Evolutionary conservation across 2,329 filamentous ascomycete species (phyloP).

Genomic region (Fusarium sp.): DNA sequence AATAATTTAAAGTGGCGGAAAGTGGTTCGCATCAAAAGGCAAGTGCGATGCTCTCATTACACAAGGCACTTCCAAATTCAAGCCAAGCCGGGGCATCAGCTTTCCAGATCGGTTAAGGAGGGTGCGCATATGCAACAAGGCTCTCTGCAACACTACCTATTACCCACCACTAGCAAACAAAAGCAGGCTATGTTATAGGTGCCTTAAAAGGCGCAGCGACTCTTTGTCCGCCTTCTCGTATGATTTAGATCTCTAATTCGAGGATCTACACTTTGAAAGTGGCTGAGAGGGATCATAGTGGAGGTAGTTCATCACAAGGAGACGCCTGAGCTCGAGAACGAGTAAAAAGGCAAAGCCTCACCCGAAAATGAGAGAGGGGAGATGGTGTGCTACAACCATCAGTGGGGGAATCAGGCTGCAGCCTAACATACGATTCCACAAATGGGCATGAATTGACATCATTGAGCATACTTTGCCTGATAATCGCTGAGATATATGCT

Average conservation of each 20-base stretch:
- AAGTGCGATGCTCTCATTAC: not conserved
- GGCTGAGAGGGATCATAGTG: not conserved
- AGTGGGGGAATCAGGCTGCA: not conserved
- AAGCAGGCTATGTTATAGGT: not conserved
- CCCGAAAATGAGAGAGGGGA: too few species aligned
- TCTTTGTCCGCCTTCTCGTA: not conserved
- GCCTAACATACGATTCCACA: not conserved
- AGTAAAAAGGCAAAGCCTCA: not conserved
- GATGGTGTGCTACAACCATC: not conserved
- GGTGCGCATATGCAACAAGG: slow-evolving; percentile 5
- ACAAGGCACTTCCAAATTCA: not conserved
- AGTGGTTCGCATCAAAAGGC: not conserved
- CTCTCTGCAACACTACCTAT: not conserved
- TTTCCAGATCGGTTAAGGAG: slow-evolving; percentile 3
- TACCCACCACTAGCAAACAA: not conserved
- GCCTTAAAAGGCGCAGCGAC: not conserved
- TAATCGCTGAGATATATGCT: not conserved
- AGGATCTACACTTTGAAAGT: not conserved
- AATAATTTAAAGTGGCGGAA: not conserved
- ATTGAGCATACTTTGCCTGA: not conserved
- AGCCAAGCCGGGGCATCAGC: not conserved
- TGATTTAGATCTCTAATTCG: not conserved
- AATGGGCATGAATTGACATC: not conserved
- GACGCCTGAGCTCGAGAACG: not conserved
- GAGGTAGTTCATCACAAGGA: not conserved